Evolutionary conservation across 2,329 filamentous ascomycete genomes (phyloP).

Genomic region (Pseudonectria foliicola): DNA sequence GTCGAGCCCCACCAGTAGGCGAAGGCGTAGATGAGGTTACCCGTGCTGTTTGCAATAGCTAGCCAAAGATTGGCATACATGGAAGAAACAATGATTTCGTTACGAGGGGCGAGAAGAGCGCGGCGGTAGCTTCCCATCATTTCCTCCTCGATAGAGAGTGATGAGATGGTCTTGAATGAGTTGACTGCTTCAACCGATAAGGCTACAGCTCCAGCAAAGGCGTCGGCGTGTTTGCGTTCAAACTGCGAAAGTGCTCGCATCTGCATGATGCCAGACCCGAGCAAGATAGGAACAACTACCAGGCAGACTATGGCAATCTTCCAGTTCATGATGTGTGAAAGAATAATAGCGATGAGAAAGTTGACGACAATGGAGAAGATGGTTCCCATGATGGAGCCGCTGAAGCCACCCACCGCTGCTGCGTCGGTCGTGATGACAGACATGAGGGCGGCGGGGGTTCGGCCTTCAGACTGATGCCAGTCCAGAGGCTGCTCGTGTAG

Average conservation of each 20-base stretch:
- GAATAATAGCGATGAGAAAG: conserved; percentile 58
- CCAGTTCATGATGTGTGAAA: conserved; percentile 68
- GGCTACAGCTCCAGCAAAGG: conserved; percentile 56
- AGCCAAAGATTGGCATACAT: conserved; percentile 52
- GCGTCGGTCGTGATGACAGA: conserved; percentile 64
- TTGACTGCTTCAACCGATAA: conserved; percentile 62
- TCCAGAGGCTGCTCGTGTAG: conserved; percentile 59
- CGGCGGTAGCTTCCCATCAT: conserved; percentile 46
- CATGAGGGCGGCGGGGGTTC: conserved; percentile 55
- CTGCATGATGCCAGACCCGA: conserved; percentile 64
- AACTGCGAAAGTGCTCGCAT: conserved; percentile 55
- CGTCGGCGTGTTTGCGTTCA: conserved; percentile 55
- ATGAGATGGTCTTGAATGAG: conserved; percentile 56
- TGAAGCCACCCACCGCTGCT: conserved; percentile 59
- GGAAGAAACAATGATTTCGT: conserved; percentile 45
- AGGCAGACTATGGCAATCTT: conserved; percentile 68
- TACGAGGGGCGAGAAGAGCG: conserved; percentile 42
- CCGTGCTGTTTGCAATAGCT: conserved; percentile 51
- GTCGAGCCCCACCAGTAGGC: conserved; percentile 76
- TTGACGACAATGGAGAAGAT: conserved; percentile 62
- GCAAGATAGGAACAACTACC: conserved; percentile 59
- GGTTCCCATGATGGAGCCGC: conserved; percentile 63
- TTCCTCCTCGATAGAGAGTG: conserved; percentile 46
- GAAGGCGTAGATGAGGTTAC: conserved; percentile 65
- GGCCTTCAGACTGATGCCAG: conserved; percentile 62